These are phyloP conservation scores for Globisporangium splendens DNA, from an alignment of 352 stramenopile genomes.

Conservation along the genomic window DNA sequence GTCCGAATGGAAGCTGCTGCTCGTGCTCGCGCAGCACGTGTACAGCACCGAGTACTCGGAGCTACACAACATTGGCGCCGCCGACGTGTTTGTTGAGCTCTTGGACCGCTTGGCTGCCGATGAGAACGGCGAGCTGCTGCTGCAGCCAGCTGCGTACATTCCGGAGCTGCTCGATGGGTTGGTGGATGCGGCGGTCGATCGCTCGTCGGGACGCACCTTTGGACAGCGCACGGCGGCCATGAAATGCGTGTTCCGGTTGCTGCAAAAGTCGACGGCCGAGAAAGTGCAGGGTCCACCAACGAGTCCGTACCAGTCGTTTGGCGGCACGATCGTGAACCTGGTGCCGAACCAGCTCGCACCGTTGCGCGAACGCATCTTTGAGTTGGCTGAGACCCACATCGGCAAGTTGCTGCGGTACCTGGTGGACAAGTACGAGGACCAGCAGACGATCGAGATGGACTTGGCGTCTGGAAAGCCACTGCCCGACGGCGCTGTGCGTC, in stretches of 20 bases:
- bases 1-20: slow-evolving; percentile 86
- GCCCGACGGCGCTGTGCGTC: slow-evolving; percentile 60
- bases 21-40: slow-evolving; percentile 81
- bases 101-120: slow-evolving; percentile 84
- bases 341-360: slow-evolving; percentile 77
- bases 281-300: slow-evolving; percentile 77
- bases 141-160: slow-evolving; percentile 83
- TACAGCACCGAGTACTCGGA: slow-evolving; percentile 60
- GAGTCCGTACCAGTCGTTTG: slow-evolving; percentile 84
- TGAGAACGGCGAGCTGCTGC: slow-evolving; percentile 84
- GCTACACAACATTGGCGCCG: slow-evolving; percentile 70
- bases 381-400: slow-evolving; percentile 60
- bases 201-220: slow-evolving; percentile 28
- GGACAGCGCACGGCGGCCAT: slow-evolving; percentile 81
- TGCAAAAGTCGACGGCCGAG: slow-evolving; percentile 72
- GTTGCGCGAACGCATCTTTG: slow-evolving; percentile 70
- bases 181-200: slow-evolving; percentile 56
- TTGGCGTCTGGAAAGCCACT: slow-evolving; percentile 53
- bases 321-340: slow-evolving; percentile 80
- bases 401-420: slow-evolving; percentile 67
- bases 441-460: slow-evolving; percentile 79
- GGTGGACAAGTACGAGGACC: slow-evolving; percentile 71
- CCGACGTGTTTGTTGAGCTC: slow-evolving; percentile 87
- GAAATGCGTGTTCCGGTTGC: slow-evolving; percentile 71
- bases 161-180: slow-evolving; percentile 80